phyloP scores from a whole-genome alignment of 345 rosid species.

The Camelina laxa region DNA sequence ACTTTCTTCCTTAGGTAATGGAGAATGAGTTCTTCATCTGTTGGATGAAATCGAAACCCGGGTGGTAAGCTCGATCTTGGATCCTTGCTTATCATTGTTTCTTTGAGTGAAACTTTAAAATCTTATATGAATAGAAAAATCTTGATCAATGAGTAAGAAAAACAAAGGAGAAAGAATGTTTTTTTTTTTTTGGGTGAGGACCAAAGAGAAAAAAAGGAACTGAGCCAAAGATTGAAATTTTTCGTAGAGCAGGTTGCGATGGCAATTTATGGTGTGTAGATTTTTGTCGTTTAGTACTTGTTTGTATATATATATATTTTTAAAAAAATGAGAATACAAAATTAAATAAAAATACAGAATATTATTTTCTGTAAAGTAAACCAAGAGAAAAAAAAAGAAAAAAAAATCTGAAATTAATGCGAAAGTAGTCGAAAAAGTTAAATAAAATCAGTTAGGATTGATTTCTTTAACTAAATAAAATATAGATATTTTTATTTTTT shows the following conservation, averaged over 20 bases:
- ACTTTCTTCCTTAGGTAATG: conserved; percentile 81
- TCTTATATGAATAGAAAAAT: background rate
- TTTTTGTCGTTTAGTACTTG: conserved; percentile 62
- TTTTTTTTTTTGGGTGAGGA: conserved; percentile 5
- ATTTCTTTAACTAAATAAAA: background rate
- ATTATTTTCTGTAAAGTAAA: conserved; percentile 34
- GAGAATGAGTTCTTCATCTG: conserved; percentile 95
- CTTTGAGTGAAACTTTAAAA: background rate
- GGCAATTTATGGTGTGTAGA: conserved; percentile 65
- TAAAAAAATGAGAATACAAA: conserved; percentile 11
- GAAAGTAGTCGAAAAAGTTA: conserved; percentile 8
- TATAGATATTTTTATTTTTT: background rate
- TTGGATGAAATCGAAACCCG: conserved; percentile 96
- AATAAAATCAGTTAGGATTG: conserved; percentile 23
- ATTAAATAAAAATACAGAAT: conserved; percentile 34
- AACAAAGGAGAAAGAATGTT: background rate
- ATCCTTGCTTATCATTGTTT: conserved; percentile 56
- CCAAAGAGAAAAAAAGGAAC: conserved; percentile 7
- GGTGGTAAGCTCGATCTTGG: conserved; percentile 86
- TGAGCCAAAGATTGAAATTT: conserved; percentile 65
- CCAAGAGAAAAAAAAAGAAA: background rate
- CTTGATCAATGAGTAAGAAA: background rate
- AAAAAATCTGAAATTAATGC: background rate
- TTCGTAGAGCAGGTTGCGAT: conserved; percentile 53
- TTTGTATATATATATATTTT: background rate